Base-by-base conservation (phyloP, 108 stramenopile species). In the Cyclostephanos tholiformis region DNA sequence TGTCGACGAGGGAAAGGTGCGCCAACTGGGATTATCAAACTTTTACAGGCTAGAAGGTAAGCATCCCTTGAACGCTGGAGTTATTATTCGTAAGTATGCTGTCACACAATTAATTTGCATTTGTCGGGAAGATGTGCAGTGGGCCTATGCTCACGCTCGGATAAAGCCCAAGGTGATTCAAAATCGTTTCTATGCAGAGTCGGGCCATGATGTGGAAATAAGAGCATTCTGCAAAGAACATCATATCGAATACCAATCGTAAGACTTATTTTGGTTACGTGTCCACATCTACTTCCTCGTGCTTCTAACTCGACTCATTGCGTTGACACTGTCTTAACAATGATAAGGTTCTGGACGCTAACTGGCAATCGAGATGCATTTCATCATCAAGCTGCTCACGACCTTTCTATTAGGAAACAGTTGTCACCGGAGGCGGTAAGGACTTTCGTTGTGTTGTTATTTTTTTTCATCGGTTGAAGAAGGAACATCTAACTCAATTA, bases 201-300 rank as follows among this genome's bases (percentile, higher is more conserved):
- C 85, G 13, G 85, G 83, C 23, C 86, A 83, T 68, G 88, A 86
- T 66, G 76, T 72, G 13, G 79, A 74, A 14, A 81, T 85, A 39
- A 72, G 88, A 26, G 25, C 48, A 11, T 86, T 94, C 76, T 94
- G 91, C 69, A 67, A 82, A 26, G 89, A 91, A 23, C 64, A 90
- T 56, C 80, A 85, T 20, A 90, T 97, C 41, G 78, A 72, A 51
- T 97, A 97, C 79, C 94, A 97, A 72, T 88, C 86, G 80, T 81
- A 44, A 72, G 78, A 46, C 64, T 77, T 29, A 9, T 38, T 8
- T 35, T 29, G 1, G 5, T 13, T 13, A 57, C 59, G 7, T 61
- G 14, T 48, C n/a, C 16, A 6, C 25, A n/a, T 0, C 41, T 50
- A 22, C 35, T 60, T 23, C 26, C 32, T 17, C 25, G 55, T 76